Evolutionary conservation across 345 rosid genomes (phyloP).

Genomic region (Eucalyptus rudis): DNA sequence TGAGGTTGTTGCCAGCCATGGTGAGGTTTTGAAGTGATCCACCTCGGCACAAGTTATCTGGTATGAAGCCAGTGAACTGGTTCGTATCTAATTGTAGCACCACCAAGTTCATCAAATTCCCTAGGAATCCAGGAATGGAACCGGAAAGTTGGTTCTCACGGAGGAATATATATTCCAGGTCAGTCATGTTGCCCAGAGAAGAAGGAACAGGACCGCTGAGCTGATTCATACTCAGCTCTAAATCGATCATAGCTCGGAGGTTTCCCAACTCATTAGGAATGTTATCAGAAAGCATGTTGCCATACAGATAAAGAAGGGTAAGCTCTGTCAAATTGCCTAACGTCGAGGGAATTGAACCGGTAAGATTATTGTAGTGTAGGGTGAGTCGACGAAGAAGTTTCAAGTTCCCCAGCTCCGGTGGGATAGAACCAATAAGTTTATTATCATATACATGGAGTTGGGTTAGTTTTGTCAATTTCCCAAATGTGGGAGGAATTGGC

Average conservation of each 20-base stretch:
- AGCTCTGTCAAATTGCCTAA: not conserved
- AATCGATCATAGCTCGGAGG: not conserved
- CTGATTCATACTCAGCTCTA: not conserved
- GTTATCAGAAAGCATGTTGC: not conserved
- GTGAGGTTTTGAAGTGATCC: not conserved
- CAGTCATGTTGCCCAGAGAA: slow-evolving; percentile 12
- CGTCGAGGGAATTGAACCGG: not conserved
- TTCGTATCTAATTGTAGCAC: not conserved
- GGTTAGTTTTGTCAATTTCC: not conserved
- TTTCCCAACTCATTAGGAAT: slow-evolving; percentile 2
- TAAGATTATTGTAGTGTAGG: not conserved
- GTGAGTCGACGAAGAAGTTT: not conserved
- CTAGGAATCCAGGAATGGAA: slow-evolving; percentile 10
- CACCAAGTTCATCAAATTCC: not conserved
- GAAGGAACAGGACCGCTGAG: not conserved
- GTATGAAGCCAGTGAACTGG: not conserved
- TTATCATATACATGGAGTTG: not conserved
- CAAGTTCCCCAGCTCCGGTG: not conserved
- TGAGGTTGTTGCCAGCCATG: not conserved
- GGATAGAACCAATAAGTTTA: slow-evolving; percentile 5
- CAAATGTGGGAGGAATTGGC: slow-evolving; percentile 6
- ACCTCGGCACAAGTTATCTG: not conserved
- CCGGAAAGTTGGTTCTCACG: slow-evolving; percentile 12
- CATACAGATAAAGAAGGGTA: not conserved
- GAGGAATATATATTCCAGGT: slow-evolving; percentile 4